phyloP scores from a whole-genome alignment of 2,329 filamentous ascomycete genomes.

The Xylaria sp. region DNA sequence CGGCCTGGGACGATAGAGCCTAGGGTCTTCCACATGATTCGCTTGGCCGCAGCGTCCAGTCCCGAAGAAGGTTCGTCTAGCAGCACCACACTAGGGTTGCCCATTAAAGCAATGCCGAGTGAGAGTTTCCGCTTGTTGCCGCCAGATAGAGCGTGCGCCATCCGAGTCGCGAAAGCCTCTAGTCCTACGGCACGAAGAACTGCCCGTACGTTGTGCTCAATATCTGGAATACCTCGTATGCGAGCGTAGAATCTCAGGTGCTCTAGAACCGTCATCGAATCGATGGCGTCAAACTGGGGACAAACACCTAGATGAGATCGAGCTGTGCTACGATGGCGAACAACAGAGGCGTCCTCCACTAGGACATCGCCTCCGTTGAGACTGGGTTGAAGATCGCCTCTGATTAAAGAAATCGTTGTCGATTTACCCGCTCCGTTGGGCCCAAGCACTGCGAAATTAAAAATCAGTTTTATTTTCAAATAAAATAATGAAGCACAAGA shows the following conservation, averaged over 20 bases:
- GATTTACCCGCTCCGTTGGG: conserved; percentile 94
- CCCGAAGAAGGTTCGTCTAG: conserved; percentile 91
- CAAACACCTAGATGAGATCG: conserved; percentile 87
- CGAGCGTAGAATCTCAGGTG: conserved; percentile 89
- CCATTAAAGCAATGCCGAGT: conserved; percentile 90
- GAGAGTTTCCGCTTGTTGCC: conserved; percentile 95
- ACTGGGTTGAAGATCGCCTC: conserved; percentile 84
- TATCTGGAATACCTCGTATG: conserved; percentile 79
- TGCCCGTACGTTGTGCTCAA: conserved; percentile 80
- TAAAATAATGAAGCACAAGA: not conserved
- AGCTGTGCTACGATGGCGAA: conserved; percentile 75
- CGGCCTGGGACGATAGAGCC: conserved; percentile 77
- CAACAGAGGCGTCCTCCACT: conserved; percentile 81
- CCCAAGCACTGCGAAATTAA: conserved; percentile 68
- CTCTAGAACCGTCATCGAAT: conserved; percentile 88
- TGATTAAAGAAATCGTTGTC: conserved; percentile 87
- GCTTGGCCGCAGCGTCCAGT: conserved; percentile 89
- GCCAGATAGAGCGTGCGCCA: conserved; percentile 83
- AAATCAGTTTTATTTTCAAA: conserved; percentile 8
- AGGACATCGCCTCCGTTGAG: conserved; percentile 79
- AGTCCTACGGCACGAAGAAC: conserved; percentile 86
- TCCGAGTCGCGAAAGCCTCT: conserved; percentile 73
- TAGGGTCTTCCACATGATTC: conserved; percentile 92
- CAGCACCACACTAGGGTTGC: conserved; percentile 86
- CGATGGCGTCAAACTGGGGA: conserved; percentile 87